These are phyloP conservation scores for Leptomonas pyrrhocoris DNA, from an alignment of 208 protist genomes.

Conservation along the genomic window DNA sequence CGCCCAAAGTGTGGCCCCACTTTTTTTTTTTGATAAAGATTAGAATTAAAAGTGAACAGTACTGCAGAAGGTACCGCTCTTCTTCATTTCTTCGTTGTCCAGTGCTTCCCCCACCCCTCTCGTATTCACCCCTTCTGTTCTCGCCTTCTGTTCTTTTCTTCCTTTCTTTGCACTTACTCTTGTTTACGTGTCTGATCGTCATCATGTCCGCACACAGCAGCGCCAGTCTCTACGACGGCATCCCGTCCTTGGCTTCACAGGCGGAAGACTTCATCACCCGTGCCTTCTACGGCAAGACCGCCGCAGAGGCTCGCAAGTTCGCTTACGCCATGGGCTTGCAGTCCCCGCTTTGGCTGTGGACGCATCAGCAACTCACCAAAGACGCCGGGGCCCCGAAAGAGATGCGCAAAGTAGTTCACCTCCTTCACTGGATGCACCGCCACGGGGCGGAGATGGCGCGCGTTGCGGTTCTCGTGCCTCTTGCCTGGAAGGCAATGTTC, in stretches of 20 bases:
- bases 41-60: too few species aligned
- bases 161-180: neutral
- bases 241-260: slow-evolving; percentile 35
- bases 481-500: slow-evolving; percentile 52
- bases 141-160: neutral
- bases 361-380: slow-evolving; percentile 43
- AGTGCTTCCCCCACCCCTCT: too few species aligned
- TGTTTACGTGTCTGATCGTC: neutral
- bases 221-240: slow-evolving; percentile 29
- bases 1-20: too few species aligned
- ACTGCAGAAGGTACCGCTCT: too few species aligned
- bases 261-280: slow-evolving; percentile 67
- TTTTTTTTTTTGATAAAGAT: too few species aligned
- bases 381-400: slow-evolving; percentile 40
- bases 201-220: slow-evolving; percentile 9
- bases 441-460: slow-evolving; percentile 46
- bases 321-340: slow-evolving; percentile 67
- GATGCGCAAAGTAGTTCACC: slow-evolving; percentile 52
- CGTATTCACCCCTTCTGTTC: neutral
- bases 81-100: too few species aligned
- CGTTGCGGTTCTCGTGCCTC: slow-evolving; percentile 71
- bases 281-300: slow-evolving; percentile 61
- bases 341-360: slow-evolving; percentile 86
- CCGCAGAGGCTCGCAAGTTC: slow-evolving; percentile 23
- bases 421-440: slow-evolving; percentile 71